Evolutionary conservation across 2,329 filamentous ascomycete species (phyloP), one percentile per base, ranked within the genome.

Genomic region (Trichoderma atroviride): DNA sequence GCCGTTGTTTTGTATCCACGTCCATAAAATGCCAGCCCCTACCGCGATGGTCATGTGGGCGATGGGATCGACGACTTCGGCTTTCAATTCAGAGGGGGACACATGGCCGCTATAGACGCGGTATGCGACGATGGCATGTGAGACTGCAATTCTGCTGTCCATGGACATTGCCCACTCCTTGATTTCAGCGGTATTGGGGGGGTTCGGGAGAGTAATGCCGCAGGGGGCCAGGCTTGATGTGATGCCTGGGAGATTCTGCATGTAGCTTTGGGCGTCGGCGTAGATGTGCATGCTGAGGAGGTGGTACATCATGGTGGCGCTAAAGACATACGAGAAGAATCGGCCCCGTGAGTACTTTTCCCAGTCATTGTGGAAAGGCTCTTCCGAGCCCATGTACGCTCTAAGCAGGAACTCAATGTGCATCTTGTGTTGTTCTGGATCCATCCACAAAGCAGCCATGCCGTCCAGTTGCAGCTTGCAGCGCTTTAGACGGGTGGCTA

Each of bases 271-370:
- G 0, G 79, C 71, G 35, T 83, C 80, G 5, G 79, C 75, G 35
- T 78, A 77, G 0, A 83, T 71, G 43, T 81, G 77, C 16, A 83
- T 71, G 2, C 70, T 76, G 56, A 82, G 75, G 2, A 82, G 73
- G 53, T 81, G 78, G 56, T 81, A 79, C 0, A 82, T 75, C 72
- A 81, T 78, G 4, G 74, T 70, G 1, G 78, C 74, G 27, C 79
- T 78, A 1, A 79, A 77, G 4, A 78, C 70, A 13, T 78, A 71
- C 3, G 71, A 72, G 19, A 77, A 75, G 29, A 81, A 73, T 10
- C 80, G 76, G 0, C 68, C 70, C 57, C 74, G 72, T 0, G 76
- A 77, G 3, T 67, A 22, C 0, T 72, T 68, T 22, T 75, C 74
- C 40, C 76, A 79, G 0, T 72, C 69, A 1, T 66, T 47, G 0